Percentiles rank a stretch among this genome's conserved stretches.
phyloP scores from a whole-genome alignment of 2,329 filamentous ascomycete genomes.

The Neofusicoccum ribis region DNA sequence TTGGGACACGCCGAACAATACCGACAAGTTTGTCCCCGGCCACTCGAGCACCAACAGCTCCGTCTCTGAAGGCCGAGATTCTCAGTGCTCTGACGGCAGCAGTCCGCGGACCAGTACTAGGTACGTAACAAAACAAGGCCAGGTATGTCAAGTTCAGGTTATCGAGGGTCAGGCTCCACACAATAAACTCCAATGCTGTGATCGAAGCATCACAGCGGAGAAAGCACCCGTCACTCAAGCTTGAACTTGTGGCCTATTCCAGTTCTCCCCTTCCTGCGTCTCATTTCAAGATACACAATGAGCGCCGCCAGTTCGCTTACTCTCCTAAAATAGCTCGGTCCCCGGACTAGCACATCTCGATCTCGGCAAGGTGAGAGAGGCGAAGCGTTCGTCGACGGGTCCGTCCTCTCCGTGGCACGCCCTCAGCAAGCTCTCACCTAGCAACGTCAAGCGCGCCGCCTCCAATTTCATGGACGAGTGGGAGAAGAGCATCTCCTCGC shows the following conservation, averaged over 20 bases:
- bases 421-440: conserved; percentile 70
- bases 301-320: not conserved
- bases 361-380: conserved; percentile 8
- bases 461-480: conserved; percentile 86
- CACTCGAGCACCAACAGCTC: conserved; percentile 45
- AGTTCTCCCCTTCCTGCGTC: conserved; percentile 28
- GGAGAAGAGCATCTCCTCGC: conserved; percentile 59
- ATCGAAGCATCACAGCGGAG: not conserved
- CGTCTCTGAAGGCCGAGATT: conserved; percentile 50
- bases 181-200: not conserved
- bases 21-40: conserved; percentile 34
- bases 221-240: not conserved
- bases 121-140: conserved; percentile 37
- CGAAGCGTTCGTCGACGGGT: conserved; percentile 26
- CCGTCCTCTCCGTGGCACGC: conserved; percentile 62
- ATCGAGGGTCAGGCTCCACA: conserved; percentile 5
- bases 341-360: conserved; percentile 17
- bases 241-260: conserved; percentile 19
- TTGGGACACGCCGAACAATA: conserved; percentile 45
- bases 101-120: conserved; percentile 57
- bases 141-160: conserved; percentile 21
- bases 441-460: conserved; percentile 79
- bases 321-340: not conserved
- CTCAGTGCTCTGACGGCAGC: conserved; percentile 41
- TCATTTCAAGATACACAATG: conserved; percentile 3